phyloP scores from a whole-genome alignment of 441 rosid species.

The Jatropha podagrica region DNA sequence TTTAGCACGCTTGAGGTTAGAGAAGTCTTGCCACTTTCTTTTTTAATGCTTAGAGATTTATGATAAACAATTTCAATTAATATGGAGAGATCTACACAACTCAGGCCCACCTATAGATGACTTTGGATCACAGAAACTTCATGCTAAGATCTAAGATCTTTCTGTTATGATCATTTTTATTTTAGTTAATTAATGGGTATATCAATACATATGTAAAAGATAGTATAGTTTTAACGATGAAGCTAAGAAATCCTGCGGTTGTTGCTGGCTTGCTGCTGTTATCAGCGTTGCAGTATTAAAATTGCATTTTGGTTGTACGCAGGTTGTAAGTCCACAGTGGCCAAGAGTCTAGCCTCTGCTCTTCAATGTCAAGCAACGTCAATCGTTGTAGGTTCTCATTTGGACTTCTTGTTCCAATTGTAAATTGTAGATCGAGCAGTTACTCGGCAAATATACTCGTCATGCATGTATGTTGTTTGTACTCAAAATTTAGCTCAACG shows the following conservation, averaged over 20 bases:
- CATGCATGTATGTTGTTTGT: not conserved
- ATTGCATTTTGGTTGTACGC: conserved; percentile 25
- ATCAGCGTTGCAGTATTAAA: too few relatives aligned
- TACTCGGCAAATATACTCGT: not conserved
- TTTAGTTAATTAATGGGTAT: too few relatives aligned
- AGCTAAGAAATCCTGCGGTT: not conserved
- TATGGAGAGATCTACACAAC: not conserved
- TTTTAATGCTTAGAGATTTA: not conserved
- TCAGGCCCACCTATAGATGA: too few relatives aligned
- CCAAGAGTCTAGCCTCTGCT: conserved; percentile 49
- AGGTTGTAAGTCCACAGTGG: conserved; percentile 96
- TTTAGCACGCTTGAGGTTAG: conserved; percentile 91
- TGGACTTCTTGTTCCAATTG: conserved; percentile 6
- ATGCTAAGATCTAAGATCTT: too few relatives aligned
- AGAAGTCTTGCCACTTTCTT: not conserved
- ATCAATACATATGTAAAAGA: too few relatives aligned
- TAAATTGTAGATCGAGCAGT: not conserved
- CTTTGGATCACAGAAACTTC: too few relatives aligned
- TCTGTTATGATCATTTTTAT: too few relatives aligned
- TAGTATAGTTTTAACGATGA: too few relatives aligned
- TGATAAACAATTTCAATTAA: not conserved
- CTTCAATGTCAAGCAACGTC: not conserved
- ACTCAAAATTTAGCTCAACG: not conserved
- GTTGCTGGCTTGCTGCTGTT: not conserved
- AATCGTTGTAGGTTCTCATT: not conserved